Conservation (phyloP, 768 basidiomycete species). For the Cystobasidiopsis lactophilus region DNA sequence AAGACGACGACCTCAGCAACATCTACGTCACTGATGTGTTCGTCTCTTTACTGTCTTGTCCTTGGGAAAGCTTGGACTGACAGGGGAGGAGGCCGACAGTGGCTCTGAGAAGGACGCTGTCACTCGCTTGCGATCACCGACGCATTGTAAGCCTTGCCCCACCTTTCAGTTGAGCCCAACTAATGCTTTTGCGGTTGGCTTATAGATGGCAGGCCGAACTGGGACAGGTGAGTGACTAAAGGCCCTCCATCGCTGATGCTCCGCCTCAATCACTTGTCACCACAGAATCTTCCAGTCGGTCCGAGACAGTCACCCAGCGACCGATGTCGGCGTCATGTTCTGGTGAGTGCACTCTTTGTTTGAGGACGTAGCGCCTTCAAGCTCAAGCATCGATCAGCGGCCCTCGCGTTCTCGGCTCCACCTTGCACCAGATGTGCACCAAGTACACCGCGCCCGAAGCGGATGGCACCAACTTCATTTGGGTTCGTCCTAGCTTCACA, state of each 20-base stretch:
- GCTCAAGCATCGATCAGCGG: neutral
- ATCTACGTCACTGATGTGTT: constrained; percentile 40
- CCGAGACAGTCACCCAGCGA: no score
- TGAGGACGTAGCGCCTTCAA: constrained; percentile 23
- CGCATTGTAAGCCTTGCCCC: no score
- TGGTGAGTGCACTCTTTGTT: constrained; percentile 60
- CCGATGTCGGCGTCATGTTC: constrained; percentile 35
- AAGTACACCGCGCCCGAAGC: constrained; percentile 56
- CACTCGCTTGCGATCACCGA: constrained; percentile 68
- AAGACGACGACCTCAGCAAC: constrained; percentile 82
- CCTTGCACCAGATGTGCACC: constrained; percentile 59
- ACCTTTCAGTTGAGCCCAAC: no score
- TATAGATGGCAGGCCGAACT: no score
- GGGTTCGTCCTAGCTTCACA: constrained; percentile 23
- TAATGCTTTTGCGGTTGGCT: no score
- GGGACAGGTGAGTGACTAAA: no score
- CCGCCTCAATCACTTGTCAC: no score
- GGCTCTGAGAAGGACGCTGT: constrained; percentile 83
- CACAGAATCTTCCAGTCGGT: no score
- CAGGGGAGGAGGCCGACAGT: constrained; percentile 45
- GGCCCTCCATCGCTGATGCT: no score
- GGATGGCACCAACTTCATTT: constrained; percentile 57
- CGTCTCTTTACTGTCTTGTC: neutral
- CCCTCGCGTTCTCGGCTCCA: constrained; percentile 10
- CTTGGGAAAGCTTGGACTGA: neutral